Evolutionary conservation across 2,329 filamentous ascomycete genomes (phyloP), one percentile per base, ranked within the genome.

Genomic region (Sphaerulina populicola): DNA sequence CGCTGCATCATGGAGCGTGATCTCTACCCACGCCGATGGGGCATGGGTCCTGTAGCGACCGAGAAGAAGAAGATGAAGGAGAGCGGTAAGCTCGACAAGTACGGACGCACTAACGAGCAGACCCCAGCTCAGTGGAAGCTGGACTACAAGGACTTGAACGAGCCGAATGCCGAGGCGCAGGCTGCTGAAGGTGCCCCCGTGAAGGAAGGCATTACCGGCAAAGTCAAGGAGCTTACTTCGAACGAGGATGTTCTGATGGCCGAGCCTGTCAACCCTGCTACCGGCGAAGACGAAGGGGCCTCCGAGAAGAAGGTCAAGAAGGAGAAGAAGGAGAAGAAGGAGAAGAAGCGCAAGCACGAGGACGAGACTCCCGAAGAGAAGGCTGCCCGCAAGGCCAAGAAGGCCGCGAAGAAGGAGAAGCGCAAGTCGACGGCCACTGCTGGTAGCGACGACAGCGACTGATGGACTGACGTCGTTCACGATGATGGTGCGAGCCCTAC

Each of bases 41-140:
- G 93, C 60, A 81, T 97, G 67, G 93, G 93, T 56, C 91, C 93
- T 47, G 84, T 91, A 54, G 93, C 93, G 44, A 74, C 85, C 44
- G 89, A 97, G 79, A 98, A 98, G 83, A 98, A 98, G 86, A 96
- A 97, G 82, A 83, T 98, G 77, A 97, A 97, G 82, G 88, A 90
- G 47, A 86, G 88, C 62, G 93, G 93, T 71, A 95, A 96, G 75
- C 85, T 98, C 54, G 93, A 98, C 77, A 98, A 98, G 83, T 97
- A 82, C 64, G 93, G 93, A 61, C 85, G 90, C 53, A 72, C 86
- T 63, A 98, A 97, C 71, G 91, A 96, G 70, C 82, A 83, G 58
- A 98, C 93, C 4, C 93, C 93, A 23, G 82, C 89, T 63, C 88
- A 93, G 73, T 98, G 93, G 93, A 89, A 86, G 62, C 74, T 80